phyloP scores from a whole-genome alignment of 495 filamentous ascomycete species.

The Parathielavia hyrcaniae region DNA sequence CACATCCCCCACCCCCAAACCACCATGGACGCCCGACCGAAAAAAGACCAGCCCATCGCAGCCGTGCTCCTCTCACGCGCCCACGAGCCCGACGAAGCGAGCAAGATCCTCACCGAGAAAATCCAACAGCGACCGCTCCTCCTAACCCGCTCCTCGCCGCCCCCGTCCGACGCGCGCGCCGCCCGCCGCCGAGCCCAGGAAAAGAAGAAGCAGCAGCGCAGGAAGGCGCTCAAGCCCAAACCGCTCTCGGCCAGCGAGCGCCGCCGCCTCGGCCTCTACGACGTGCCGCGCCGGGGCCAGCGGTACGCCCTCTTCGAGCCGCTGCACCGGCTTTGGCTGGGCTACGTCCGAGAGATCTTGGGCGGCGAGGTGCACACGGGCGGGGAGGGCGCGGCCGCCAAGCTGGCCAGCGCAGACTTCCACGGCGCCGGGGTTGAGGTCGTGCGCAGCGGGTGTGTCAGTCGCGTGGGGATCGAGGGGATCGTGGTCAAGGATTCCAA shows the following conservation, averaged over 20 bases:
- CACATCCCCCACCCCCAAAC: background rate
- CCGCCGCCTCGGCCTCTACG: conserved; percentile 62
- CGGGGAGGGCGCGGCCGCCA: conserved; percentile 48
- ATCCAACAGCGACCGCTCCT: conserved; percentile 76
- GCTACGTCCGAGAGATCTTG: conserved; percentile 74
- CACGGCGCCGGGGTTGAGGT: conserved; percentile 85
- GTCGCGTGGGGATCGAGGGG: conserved; percentile 73
- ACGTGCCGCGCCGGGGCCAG: conserved; percentile 59
- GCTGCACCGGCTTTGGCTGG: conserved; percentile 71
- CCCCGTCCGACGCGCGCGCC: conserved; percentile 57
- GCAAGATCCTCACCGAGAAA: conserved; percentile 69
- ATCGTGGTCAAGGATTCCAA: conserved; percentile 86
- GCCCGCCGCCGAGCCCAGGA: conserved; percentile 52
- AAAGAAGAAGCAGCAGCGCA: conserved; percentile 52
- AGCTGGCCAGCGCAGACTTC: conserved; percentile 76
- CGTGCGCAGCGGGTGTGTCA: conserved; percentile 69
- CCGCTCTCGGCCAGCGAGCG: conserved; percentile 78
- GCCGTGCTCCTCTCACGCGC: conserved; percentile 64
- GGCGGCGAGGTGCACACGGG: conserved; percentile 43
- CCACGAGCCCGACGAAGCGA: conserved; percentile 62
- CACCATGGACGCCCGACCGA: conserved; percentile 18
- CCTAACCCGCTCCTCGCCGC: conserved; percentile 65
- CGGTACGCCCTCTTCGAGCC: conserved; percentile 72
- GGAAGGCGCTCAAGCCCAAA: conserved; percentile 56
- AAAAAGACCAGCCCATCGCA: conserved; percentile 45